A percentile compares a stretch with the other conserved stretches of the same genome.
Conservation (phyloP, 805 yeast species). For the Pichia thaimueangensis region DNA sequence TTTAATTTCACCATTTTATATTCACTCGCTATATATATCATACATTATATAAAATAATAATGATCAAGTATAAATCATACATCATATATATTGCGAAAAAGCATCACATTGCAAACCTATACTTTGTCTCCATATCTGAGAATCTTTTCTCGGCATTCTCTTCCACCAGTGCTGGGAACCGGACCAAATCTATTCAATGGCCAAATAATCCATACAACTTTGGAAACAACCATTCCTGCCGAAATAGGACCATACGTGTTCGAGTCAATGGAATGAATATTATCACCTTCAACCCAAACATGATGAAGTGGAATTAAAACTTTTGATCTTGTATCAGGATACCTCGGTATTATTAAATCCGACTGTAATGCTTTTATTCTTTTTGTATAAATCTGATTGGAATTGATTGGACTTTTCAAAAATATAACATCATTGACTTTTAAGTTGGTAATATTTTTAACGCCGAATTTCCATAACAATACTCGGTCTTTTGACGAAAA, state of each 20-base stretch:
- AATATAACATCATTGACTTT: slow-evolving; percentile 66
- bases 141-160: slow-evolving; percentile 38
- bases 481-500: slow-evolving; percentile 49
- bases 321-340: slow-evolving; percentile 58
- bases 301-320: slow-evolving; percentile 72
- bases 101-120: too few species aligned
- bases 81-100: too few species aligned
- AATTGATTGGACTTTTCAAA: slow-evolving; percentile 75
- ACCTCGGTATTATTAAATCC: slow-evolving; percentile 55
- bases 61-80: too few species aligned
- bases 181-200: slow-evolving; percentile 55
- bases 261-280: slow-evolving; percentile 75
- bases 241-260: slow-evolving; percentile 87
- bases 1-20: too few species aligned
- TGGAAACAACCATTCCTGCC: slow-evolving; percentile 72
- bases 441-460: slow-evolving; percentile 41
- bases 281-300: slow-evolving; percentile 94
- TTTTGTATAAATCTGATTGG: slow-evolving; percentile 69
- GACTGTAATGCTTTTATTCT: slow-evolving; percentile 73
- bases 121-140: slow-evolving; percentile 13
- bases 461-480: slow-evolving; percentile 58
- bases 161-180: slow-evolving; percentile 41
- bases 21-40: too few species aligned
- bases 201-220: slow-evolving; percentile 62
- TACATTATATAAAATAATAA: too few species aligned